Evolutionary conservation across 2,329 filamentous ascomycete genomes (phyloP).

Genomic region (Fusarium torulosum): DNA sequence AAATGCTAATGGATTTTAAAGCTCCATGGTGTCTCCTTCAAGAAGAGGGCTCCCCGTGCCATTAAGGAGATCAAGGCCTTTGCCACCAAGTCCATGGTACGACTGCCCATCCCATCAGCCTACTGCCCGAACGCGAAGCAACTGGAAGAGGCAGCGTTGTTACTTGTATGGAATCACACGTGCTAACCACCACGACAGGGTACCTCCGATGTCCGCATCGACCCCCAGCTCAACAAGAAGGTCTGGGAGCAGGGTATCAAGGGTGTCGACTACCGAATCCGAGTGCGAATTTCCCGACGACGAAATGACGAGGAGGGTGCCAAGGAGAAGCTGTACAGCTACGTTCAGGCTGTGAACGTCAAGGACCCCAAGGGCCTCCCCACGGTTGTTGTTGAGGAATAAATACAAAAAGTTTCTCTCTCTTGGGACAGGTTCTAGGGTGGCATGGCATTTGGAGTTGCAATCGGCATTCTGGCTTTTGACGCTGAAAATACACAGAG

Average conservation of each 20-base stretch:
- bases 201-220: conserved; percentile 95
- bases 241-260: conserved; percentile 99
- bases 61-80: conserved; percentile 99
- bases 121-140: conserved; percentile 25
- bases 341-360: conserved; percentile 99
- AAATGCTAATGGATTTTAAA: conserved; percentile 56
- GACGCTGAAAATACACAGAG: conserved; percentile 55
- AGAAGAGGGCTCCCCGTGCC: conserved; percentile 98
- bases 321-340: conserved; percentile 99
- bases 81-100: conserved; percentile 94
- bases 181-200: conserved; percentile 69
- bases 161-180: conserved; percentile 4
- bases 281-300: conserved; percentile 98
- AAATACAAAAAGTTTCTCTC: conserved; percentile 59
- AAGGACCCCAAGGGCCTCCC: conserved; percentile 99
- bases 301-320: conserved; percentile 99
- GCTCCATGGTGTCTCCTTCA: conserved; percentile 98
- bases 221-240: conserved; percentile 99
- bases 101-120: conserved; percentile 51
- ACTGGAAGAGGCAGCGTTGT: conserved; percentile 21
- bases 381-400: conserved; percentile 87
- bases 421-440: conserved; percentile 58
- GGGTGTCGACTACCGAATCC: conserved; percentile 97
- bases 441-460: conserved; percentile 63
- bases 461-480: conserved; percentile 61